Evolutionary conservation across 2,329 filamentous ascomycete species (phyloP).

Genomic region (Acrocalymma vagum): DNA sequence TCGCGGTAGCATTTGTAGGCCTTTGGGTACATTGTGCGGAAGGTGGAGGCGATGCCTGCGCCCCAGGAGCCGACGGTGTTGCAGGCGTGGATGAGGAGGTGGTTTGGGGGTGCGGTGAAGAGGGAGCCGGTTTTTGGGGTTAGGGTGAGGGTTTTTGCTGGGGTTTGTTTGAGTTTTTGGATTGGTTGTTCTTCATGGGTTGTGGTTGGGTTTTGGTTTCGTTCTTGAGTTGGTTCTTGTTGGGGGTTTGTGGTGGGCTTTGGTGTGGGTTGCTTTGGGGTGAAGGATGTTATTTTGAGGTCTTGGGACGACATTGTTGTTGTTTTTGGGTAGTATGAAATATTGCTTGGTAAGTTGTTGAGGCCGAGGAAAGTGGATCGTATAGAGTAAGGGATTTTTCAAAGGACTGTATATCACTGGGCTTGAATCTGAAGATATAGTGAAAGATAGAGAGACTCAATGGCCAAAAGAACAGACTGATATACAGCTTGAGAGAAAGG

Average conservation of each 20-base stretch:
- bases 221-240: not conserved
- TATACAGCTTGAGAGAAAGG: no score
- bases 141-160: slow-evolving; percentile 13
- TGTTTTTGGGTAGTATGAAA: slow-evolving; percentile 1
- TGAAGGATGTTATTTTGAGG: not conserved
- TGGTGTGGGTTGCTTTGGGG: slow-evolving; percentile 8
- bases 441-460: no score
- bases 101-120: slow-evolving; percentile 60
- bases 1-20: slow-evolving; percentile 58
- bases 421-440: no score
- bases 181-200: not conserved
- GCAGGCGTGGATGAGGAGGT: slow-evolving; percentile 67
- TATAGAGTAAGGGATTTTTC: no score
- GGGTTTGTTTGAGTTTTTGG: not conserved
- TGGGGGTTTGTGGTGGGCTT: not conserved
- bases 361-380: no score
- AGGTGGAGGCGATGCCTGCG: slow-evolving; percentile 64
- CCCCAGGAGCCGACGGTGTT: slow-evolving; percentile 67
- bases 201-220: no score
- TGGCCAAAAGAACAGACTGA: no score
- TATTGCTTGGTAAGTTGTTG: no score
- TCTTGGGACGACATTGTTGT: not conserved
- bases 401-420: no score
- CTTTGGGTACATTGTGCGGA: slow-evolving; percentile 59
- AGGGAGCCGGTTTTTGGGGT: slow-evolving; percentile 55